Evolutionary conservation across 2,329 filamentous ascomycete genomes (phyloP).

Genomic region (Colletotrichum orbiculare): DNA sequence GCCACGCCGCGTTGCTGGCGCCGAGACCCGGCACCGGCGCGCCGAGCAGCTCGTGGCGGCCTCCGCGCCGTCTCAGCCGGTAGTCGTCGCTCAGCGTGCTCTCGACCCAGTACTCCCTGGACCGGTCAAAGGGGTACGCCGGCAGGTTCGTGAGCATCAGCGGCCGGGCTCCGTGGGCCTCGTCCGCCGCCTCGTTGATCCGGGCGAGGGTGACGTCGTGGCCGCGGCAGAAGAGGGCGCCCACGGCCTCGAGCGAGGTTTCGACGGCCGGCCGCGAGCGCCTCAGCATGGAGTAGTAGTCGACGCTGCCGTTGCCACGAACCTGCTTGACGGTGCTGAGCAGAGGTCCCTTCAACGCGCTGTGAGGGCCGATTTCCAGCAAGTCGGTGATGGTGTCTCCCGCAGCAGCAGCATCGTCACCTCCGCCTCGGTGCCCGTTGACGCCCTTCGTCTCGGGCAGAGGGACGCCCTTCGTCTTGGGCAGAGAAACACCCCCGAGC

Average conservation of each 20-base stretch:
- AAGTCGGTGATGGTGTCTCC: slow-evolving; percentile 44
- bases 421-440: not conserved
- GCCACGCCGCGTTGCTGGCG: slow-evolving; percentile 30
- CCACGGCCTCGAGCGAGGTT: slow-evolving; percentile 13
- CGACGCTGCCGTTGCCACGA: not conserved
- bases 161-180: slow-evolving; percentile 24
- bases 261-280: slow-evolving; percentile 20
- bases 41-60: slow-evolving; percentile 38
- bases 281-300: slow-evolving; percentile 25
- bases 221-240: slow-evolving; percentile 28
- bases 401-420: not conserved
- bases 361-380: slow-evolving; percentile 61
- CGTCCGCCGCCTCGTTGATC: slow-evolving; percentile 33
- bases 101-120: slow-evolving; percentile 41
- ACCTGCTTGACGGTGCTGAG: slow-evolving; percentile 38
- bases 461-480: slow-evolving; percentile 1
- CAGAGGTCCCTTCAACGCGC: slow-evolving; percentile 60
- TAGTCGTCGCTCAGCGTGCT: slow-evolving; percentile 29
- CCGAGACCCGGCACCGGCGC: slow-evolving; percentile 28
- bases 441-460: slow-evolving; percentile 5
- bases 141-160: slow-evolving; percentile 38
- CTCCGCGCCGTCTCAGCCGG: not conserved
- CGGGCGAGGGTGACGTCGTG: slow-evolving; percentile 17
- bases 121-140: slow-evolving; percentile 40
- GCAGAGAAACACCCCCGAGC: slow-evolving; percentile 11